phyloP scores from a whole-genome alignment of 176 grass and related monocot genomes.

The Canna indica region DNA sequence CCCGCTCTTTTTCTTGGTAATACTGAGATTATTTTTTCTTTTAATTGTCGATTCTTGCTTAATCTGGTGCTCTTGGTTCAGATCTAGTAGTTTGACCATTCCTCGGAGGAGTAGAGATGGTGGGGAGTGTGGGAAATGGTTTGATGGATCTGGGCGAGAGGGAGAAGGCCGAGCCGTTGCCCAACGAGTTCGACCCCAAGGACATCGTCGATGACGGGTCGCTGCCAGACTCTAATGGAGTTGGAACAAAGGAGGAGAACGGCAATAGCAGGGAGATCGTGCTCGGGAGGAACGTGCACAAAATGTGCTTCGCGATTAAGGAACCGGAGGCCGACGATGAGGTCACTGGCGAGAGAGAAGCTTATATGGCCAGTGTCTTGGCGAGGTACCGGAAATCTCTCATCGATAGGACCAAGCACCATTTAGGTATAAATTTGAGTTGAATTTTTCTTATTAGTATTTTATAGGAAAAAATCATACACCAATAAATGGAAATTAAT shows the following conservation, averaged over 20 bases:
- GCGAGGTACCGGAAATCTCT: constrained; percentile 60
- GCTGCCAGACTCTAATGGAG: background rate
- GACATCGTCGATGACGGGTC: background rate
- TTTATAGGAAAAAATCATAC: background rate
- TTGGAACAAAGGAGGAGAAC: background rate
- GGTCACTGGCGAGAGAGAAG: constrained; percentile 66
- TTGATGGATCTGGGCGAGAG: constrained; percentile 30
- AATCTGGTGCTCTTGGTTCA: background rate
- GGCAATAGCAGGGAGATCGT: constrained; percentile 50
- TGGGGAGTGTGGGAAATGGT: constrained; percentile 57
- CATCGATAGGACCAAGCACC: constrained; percentile 79
- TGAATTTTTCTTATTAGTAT: background rate
- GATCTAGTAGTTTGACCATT: background rate
- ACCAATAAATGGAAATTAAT: no score
- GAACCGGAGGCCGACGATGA: constrained; percentile 84
- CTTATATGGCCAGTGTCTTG: constrained; percentile 81
- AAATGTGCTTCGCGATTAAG: constrained; percentile 47
- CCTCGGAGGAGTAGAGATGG: constrained; percentile 32
- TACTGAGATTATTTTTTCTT: background rate
- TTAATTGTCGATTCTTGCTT: background rate
- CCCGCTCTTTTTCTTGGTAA: background rate
- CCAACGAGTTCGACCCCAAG: constrained; percentile 14
- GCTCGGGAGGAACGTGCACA: constrained; percentile 78
- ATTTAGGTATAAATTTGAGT: constrained; percentile 43
- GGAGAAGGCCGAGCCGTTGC: constrained; percentile 24